Percentiles rank a stretch among this genome's conserved stretches.
Evolutionary conservation across 106 monocot species (phyloP).

Genomic region (Ottelia alismoides): DNA sequence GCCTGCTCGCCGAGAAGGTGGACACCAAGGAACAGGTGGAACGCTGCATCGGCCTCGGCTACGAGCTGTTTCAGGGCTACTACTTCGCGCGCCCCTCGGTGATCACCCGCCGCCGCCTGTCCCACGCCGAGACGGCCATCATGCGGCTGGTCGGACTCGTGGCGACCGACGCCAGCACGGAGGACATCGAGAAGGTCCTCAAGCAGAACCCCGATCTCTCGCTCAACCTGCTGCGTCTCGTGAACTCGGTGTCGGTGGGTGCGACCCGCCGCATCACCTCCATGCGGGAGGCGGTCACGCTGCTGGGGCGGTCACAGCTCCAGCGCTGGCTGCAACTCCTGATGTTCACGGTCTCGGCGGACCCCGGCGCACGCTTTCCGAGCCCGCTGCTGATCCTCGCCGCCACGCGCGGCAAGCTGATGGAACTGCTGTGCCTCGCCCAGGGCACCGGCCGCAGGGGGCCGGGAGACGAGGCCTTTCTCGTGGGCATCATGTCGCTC

Average conservation of each 20-base stretch:
- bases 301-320: not conserved
- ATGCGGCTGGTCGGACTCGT: no score
- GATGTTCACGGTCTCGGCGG: not conserved
- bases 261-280: not conserved
- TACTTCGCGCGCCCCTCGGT: not conserved
- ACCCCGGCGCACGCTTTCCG: no score
- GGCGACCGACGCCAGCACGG: no score
- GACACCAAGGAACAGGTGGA: not conserved
- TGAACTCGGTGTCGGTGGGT: not conserved
- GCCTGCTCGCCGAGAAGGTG: not conserved
- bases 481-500: not conserved
- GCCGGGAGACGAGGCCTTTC: not conserved
- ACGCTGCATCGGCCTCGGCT: not conserved
- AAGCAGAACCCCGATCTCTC: no score
- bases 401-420: not conserved
- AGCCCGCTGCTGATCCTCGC: not conserved
- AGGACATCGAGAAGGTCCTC: no score
- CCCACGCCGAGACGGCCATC: no score
- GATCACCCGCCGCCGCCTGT: no score
- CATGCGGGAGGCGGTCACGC: not conserved
- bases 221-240: not conserved
- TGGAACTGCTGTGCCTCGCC: not conserved
- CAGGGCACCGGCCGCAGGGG: not conserved
- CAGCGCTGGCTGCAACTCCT: not conserved
- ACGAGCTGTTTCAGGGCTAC: not conserved